These are phyloP conservation scores for Typha latifolia DNA, from an alignment of 176 grass and related monocot species.

Conservation along the genomic window DNA sequence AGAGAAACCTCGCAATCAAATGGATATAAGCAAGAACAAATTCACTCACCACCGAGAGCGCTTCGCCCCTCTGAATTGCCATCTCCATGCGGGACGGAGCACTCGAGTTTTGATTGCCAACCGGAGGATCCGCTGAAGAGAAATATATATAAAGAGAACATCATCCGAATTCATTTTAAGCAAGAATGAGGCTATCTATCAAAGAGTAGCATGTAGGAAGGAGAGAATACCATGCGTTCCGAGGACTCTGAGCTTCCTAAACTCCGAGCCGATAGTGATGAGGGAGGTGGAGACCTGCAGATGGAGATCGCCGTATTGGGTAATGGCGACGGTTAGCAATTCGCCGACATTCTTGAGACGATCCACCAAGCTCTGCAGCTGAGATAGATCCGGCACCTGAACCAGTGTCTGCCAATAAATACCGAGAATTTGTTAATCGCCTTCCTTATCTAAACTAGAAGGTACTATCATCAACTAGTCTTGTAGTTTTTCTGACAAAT, in stretches of 20 bases:
- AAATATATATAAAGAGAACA: not conserved
- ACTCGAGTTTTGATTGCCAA: conserved; percentile 47
- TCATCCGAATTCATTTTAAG: not conserved
- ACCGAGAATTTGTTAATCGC: not conserved
- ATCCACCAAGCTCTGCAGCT: conserved; percentile 80
- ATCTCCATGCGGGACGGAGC: conserved; percentile 63
- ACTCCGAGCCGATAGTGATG: conserved; percentile 74
- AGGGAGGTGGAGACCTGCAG: conserved; percentile 83
- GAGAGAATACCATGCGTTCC: conserved; percentile 46
- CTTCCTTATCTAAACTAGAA: not conserved
- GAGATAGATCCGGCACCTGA: conserved; percentile 75
- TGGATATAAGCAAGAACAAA: conserved; percentile 5
- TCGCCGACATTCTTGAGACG: conserved; percentile 82
- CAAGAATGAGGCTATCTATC: not conserved
- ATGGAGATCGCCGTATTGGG: conserved; percentile 78
- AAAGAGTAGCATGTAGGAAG: not conserved
- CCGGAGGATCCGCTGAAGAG: conserved; percentile 55
- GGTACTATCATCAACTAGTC: not conserved
- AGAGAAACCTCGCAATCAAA: conserved; percentile 20
- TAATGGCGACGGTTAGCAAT: conserved; percentile 61
- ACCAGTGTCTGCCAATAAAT: conserved; percentile 73
- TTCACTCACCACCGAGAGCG: conserved; percentile 50
- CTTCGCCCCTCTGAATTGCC: conserved; percentile 83
- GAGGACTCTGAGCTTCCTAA: conserved; percentile 68
- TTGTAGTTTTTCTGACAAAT: not conserved